Evolutionary conservation across 2,329 filamentous ascomycete genomes (phyloP), one percentile per base, ranked within the genome.

Genomic region (Metarhizium album): DNA sequence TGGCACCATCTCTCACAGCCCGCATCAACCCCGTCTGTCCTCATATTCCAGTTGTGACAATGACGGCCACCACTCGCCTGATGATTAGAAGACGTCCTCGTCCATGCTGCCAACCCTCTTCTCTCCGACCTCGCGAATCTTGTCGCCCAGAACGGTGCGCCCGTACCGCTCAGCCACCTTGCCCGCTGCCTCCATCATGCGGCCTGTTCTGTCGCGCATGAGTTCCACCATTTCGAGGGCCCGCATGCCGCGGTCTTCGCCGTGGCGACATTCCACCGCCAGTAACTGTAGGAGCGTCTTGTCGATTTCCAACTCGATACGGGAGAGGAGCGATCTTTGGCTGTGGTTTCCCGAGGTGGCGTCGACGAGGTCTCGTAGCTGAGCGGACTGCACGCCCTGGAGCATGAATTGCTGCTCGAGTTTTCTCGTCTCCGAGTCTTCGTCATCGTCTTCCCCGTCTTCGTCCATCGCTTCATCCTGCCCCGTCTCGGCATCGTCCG

Each of bases 231-330:
- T 79, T 70, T 98, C 94, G 35, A 98, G 73, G 1, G 91, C 91
- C 58, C 91, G 89, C 89, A 96, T 96, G 5, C 90, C 91, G 29
- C 86, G 78, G 55, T 97, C 90, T 66, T 98, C 93, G 43, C 90
- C 89, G 58, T 93, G 88, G 53, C 90, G 82, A 65, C 93, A 98
- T 72, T 97, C 93, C 6, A 85, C 74, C 2, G 88, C 90, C 62
- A 98, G 74, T 64, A 97, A 78, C 71, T 96, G 90, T 56, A 98
- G 73, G 47, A 98, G 74, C 42, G 85, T 82, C 72, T 95, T 95
- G 72, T 98, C 90, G 37, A 95, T 81, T 43, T 94, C 88, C 43
- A 94, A 72, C 66, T 95, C 87, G 50, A 89, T 76, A 38, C 81
- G 76, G 14, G 80, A 77, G 14, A 95, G 76, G 45, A 82, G 78